A percentile compares a stretch with the other conserved stretches of the same genome.
Conservation (phyloP, 1,139 yeast species). For the Pichia sp. region DNA sequence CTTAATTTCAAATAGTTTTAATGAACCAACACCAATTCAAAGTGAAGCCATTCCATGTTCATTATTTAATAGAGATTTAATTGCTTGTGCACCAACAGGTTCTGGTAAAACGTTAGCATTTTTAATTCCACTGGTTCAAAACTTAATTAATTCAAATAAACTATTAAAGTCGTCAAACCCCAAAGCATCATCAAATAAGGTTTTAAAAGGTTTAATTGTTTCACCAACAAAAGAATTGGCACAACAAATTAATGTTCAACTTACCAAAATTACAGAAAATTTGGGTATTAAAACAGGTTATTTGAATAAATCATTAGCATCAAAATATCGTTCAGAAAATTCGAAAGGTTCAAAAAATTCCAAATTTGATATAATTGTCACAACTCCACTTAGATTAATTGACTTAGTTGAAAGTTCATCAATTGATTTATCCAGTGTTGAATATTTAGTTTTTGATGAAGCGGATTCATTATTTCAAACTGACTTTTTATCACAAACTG, state of each 20-base stretch:
- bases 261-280: slow-evolving; percentile 50
- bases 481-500: slow-evolving; percentile 89
- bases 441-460: slow-evolving; percentile 82
- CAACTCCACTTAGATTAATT: slow-evolving; percentile 85
- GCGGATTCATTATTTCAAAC: slow-evolving; percentile 91
- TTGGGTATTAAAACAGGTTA: slow-evolving; percentile 57
- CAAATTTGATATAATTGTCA: slow-evolving; percentile 72
- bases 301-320: slow-evolving; percentile 69
- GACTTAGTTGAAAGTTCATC: slow-evolving; percentile 63
- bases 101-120: slow-evolving; percentile 96
- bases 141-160: slow-evolving; percentile 28
- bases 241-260: slow-evolving; percentile 70
- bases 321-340: slow-evolving; percentile 54
- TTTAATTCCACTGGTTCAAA: slow-evolving; percentile 72
- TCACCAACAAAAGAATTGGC: slow-evolving; percentile 95
- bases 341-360: slow-evolving; percentile 36
- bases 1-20: slow-evolving; percentile 61
- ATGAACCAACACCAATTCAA: slow-evolving; percentile 89
- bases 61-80: slow-evolving; percentile 26
- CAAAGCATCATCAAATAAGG: slow-evolving; percentile 28
- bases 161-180: slow-evolving; percentile 5
- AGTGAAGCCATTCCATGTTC: slow-evolving; percentile 47
- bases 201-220: slow-evolving; percentile 69
- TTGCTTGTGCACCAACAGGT: slow-evolving; percentile 88
- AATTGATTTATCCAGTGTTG: slow-evolving; percentile 56